phyloP scores from a whole-genome alignment of 2,329 filamentous ascomycete species.

The Balansia obtecta region DNA sequence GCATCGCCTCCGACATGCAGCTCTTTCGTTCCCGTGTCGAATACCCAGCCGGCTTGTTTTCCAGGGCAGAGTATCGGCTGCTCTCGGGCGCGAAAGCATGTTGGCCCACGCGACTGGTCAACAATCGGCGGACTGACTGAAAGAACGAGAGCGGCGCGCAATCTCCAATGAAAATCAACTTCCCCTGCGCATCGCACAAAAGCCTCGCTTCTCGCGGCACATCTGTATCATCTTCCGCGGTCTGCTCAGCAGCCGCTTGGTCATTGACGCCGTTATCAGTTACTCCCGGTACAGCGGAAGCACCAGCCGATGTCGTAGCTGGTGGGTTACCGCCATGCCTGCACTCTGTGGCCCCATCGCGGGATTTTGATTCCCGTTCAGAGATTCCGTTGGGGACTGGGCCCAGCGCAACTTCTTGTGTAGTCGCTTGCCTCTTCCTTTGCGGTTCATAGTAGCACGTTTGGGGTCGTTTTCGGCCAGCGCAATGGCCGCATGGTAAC shows the following conservation, averaged over 20 bases:
- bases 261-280: slow-evolving; percentile 1
- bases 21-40: slow-evolving; percentile 3
- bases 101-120: slow-evolving; percentile 34
- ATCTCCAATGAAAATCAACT: slow-evolving; percentile 43
- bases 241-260: slow-evolving; percentile 3
- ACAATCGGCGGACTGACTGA: slow-evolving; percentile 39
- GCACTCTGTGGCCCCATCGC: neutral
- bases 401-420: slow-evolving; percentile 7
- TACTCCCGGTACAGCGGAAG: neutral
- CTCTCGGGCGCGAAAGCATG: slow-evolving; percentile 39
- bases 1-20: slow-evolving; percentile 9
- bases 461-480: slow-evolving; percentile 27
- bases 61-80: slow-evolving; percentile 35
- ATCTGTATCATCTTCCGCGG: slow-evolving; percentile 38
- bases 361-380: neutral
- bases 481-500: slow-evolving; percentile 40
- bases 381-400: slow-evolving; percentile 2
- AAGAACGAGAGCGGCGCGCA: slow-evolving; percentile 44
- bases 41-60: slow-evolving; percentile 24
- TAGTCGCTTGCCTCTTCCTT: slow-evolving; percentile 22
- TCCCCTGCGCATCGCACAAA: slow-evolving; percentile 38
- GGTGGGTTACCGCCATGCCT: neutral
- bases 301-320: neutral
- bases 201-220: slow-evolving; percentile 41
- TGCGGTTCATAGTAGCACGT: slow-evolving; percentile 36